Base-by-base conservation (phyloP, 805 yeast genomes). In the Ogataea kodamae region DNA sequence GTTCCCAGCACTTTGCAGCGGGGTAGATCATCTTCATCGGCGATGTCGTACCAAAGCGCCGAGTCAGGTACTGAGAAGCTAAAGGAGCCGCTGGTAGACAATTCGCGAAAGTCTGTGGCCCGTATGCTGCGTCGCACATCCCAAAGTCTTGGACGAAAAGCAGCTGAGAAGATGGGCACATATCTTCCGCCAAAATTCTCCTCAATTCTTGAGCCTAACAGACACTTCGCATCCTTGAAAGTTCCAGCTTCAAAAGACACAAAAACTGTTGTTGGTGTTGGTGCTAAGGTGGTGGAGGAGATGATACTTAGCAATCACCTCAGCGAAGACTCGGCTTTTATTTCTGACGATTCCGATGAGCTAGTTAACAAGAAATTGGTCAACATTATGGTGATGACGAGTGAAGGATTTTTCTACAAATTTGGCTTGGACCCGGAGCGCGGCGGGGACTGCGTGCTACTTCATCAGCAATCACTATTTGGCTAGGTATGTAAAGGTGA, bases 401-500 rank as follows among this genome's bases (percentile, higher is more conserved):
- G 90, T 0, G 95, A 85, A 37, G 98, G 97, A 0, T 74, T 72
- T 44, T 81, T 84, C 48, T 88, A 83, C 55, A 87, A 81, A 29
- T 90, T 85, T 58, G 86, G 88, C 0, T 65, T 92, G 31, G 92
- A 87, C 52, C 80, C 92, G 0, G 94, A 81, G 41, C 62, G 89
- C 34, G 97, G 97, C 1, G 98, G 98, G 2, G 98, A 92, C 55
- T 92, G 98, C 61, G 76, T 82, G 19, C 61, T 87, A 34, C 64
- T 87, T 28, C 76, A 79, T 41, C 95, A 86, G 50, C 30, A 45
- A 14, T 49, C 53, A 27, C 39, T 56, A 16, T 39, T 39, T 24
- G 39, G 40, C 20, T 41, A 25, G 22, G 9, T 22, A 21, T 12
- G 10, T n/a, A 26, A 33, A 6, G 25, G 27, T 32, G 36, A 19